Conservation (phyloP, 2,329 filamentous ascomycete genomes). For the Fusarium veterinarium region DNA sequence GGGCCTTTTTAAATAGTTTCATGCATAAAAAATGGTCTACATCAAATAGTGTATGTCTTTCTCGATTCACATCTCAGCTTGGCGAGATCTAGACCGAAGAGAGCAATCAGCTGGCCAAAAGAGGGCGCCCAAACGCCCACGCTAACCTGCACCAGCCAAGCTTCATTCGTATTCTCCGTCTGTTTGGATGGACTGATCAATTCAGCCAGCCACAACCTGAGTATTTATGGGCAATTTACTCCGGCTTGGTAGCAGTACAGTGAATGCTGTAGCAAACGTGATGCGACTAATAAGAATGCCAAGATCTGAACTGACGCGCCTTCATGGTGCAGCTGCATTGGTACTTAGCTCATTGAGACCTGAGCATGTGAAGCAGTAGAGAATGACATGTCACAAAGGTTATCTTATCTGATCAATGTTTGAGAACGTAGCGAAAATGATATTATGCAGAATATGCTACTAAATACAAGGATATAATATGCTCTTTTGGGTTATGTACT, state of each 20-base stretch:
- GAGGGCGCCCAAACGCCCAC: not conserved
- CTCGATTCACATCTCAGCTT: not conserved
- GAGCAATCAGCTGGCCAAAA: not conserved
- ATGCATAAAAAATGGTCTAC: not conserved
- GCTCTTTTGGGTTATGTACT: conserved; percentile 28
- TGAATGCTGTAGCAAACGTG: too few species aligned
- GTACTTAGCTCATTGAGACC: not conserved
- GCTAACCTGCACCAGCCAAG: not conserved
- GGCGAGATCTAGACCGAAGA: not conserved
- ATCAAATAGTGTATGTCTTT: not conserved
- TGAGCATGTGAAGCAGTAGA: not conserved
- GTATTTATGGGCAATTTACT: not conserved
- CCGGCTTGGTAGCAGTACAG: not conserved
- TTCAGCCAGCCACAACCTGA: not conserved
- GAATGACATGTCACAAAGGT: too few species aligned
- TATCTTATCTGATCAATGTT: not conserved
- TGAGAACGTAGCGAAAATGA: conserved; percentile 19
- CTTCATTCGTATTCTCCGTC: not conserved
- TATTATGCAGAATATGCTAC: conserved; percentile 27
- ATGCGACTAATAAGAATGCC: not conserved
- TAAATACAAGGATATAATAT: conserved; percentile 37
- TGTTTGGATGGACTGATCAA: not conserved
- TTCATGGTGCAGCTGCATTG: too few species aligned
- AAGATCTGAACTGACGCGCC: too few species aligned
- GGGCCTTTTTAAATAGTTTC: not conserved